Conservation (phyloP, 352 stramenopile species). For the Elongisporangium anandrum region DNA sequence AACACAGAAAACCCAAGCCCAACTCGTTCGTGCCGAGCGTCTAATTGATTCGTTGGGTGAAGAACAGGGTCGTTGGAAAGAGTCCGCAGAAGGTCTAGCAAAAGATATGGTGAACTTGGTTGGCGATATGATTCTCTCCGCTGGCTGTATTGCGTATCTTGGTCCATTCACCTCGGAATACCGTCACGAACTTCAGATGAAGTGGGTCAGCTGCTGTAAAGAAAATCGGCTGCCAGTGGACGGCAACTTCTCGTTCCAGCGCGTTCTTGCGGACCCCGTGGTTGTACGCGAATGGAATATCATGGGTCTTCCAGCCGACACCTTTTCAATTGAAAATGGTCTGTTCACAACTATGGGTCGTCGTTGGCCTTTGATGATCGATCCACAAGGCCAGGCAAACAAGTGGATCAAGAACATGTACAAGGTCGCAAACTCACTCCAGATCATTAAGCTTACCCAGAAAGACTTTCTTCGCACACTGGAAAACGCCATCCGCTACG, state of each 20-base stretch:
- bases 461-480: slow-evolving; percentile 91
- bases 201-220: slow-evolving; percentile 86
- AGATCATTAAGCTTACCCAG: slow-evolving; percentile 93
- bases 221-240: slow-evolving; percentile 80
- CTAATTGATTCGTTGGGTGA: slow-evolving; percentile 88
- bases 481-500: slow-evolving; percentile 91
- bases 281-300: slow-evolving; percentile 91
- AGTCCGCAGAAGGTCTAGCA: slow-evolving; percentile 65
- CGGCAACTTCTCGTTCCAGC: slow-evolving; percentile 80
- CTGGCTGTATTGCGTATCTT: slow-evolving; percentile 91
- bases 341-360: slow-evolving; percentile 89
- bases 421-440: slow-evolving; percentile 61
- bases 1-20: slow-evolving; percentile 79
- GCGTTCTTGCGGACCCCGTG: slow-evolving; percentile 79
- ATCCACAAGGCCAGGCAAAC: slow-evolving; percentile 92
- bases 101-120: slow-evolving; percentile 90
- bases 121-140: slow-evolving; percentile 90
- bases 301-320: slow-evolving; percentile 89
- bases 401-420: slow-evolving; percentile 95
- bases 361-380: slow-evolving; percentile 93
- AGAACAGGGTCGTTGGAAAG: slow-evolving; percentile 90
- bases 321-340: slow-evolving; percentile 93
- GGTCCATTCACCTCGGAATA: slow-evolving; percentile 89
- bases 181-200: slow-evolving; percentile 70
- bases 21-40: slow-evolving; percentile 86